phyloP scores from a whole-genome alignment of 805 yeast species.

The Candida coleopterorum region DNA sequence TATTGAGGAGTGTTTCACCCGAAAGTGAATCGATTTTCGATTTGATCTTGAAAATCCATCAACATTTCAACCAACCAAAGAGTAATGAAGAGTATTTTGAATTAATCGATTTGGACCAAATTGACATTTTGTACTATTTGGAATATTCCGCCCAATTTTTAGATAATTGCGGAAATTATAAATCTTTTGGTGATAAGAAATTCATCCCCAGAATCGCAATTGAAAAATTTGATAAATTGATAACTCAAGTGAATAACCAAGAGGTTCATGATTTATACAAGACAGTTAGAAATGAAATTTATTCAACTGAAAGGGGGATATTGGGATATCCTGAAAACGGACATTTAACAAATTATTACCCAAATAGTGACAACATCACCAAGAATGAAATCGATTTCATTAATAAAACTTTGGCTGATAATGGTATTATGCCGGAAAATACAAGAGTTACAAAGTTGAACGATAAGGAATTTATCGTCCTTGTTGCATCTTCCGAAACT shows the following conservation, averaged over 20 bases:
- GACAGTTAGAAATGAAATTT: constrained; percentile 46
- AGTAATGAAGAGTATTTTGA: constrained; percentile 36
- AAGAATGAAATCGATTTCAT: constrained; percentile 61
- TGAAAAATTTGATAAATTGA: constrained; percentile 42
- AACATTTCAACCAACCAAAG: constrained; percentile 41
- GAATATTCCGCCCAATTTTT: constrained; percentile 75
- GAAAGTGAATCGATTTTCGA: constrained; percentile 77
- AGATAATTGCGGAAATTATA: constrained; percentile 72
- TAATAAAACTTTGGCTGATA: constrained; percentile 58
- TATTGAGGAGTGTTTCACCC: constrained; percentile 74
- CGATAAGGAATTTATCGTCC: constrained; percentile 48
- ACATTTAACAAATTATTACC: constrained; percentile 71
- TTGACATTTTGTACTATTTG: constrained; percentile 44
- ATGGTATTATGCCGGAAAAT: constrained; percentile 72
- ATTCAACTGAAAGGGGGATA: constrained; percentile 43
- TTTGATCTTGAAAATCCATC: constrained; percentile 57
- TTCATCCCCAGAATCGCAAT: constrained; percentile 63
- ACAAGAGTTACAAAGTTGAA: constrained; percentile 62
- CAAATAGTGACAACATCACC: constrained; percentile 40
- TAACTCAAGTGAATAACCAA: constrained; percentile 38
- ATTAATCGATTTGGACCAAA: constrained; percentile 23
- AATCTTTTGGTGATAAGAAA: constrained; percentile 85
- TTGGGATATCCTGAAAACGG: constrained; percentile 79
- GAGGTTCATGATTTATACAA: constrained; percentile 32
- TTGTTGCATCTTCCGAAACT: constrained; percentile 62